Base-by-base conservation (phyloP, 768 basidiomycete genomes). In the Peribolospora kevripleyi region DNA sequence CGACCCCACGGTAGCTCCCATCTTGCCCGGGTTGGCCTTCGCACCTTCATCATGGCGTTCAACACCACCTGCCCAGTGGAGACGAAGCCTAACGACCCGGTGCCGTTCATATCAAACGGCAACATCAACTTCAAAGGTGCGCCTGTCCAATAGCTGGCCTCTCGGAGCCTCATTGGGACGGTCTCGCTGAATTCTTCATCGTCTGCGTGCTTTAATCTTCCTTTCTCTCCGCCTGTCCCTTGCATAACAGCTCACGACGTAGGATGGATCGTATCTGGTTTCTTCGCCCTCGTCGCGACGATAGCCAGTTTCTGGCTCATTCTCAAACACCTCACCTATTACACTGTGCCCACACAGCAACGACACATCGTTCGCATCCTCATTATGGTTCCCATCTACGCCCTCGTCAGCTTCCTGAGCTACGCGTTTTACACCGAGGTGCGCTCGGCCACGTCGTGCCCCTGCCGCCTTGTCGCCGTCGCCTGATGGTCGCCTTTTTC, bases 381-480 rank as follows among this genome's bases (percentile, higher is more conserved):
- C 36, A 76, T 84, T 66, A 78, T 85, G 77, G 80, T 82, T 3
- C 80, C 81, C 2, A 71, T 82, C 41, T 85, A 85, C 63, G 76
- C 79, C 7, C 62, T 74, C 45, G 75, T 80, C 65, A 79, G 76
- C 61, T 72, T 79, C 55, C 72, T 75, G 1, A 80, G 80, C 4
- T 84, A 78, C 66, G 66, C 81, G 40, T 80, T 78, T 68, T 82
- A 79, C 78, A 79, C 78, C 62, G 13, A 57, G 13, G 60, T 10
- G 11, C 41, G 42, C 6, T 25, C n/a, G 2, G 48, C 8, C 11
- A 6, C 5, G 25, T 46, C 52, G 43, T 43, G 49, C 10, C 37
- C n/a, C 40, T 56, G 5, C 40, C 42, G 14, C 7, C 25, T 25
- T 25, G 25, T 25, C 25, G 25, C 25, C 25, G 25, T 25, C 14